phyloP scores from a whole-genome alignment of 2,329 filamentous ascomycete genomes.

The Rhytidhysteron rufulum region DNA sequence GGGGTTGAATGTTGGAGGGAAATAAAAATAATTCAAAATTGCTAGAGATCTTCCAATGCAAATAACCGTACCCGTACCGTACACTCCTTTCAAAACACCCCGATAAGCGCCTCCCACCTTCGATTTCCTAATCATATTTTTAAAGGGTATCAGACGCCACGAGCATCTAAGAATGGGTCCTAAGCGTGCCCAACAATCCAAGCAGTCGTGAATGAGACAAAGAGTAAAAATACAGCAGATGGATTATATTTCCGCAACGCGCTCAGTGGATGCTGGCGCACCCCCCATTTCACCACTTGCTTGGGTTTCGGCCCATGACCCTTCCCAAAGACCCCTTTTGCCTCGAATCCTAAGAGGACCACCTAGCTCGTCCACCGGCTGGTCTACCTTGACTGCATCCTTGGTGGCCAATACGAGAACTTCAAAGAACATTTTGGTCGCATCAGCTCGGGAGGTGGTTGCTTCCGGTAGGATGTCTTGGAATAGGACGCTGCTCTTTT shows the following conservation, averaged over 20 bases:
- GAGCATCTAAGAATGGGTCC: not conserved
- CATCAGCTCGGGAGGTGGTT: slow-evolving; percentile 78
- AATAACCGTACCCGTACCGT: too few species aligned
- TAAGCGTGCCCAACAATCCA: not conserved
- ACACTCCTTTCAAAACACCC: too few species aligned
- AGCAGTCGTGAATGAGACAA: not conserved
- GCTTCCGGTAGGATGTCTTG: slow-evolving; percentile 84
- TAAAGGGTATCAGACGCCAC: not conserved
- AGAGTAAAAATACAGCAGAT: not conserved
- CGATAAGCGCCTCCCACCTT: too few species aligned
- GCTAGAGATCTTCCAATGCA: too few species aligned
- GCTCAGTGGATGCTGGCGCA: not conserved
- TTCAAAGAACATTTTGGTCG: slow-evolving; percentile 99
- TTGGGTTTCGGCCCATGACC: slow-evolving; percentile 80
- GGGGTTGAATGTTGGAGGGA: too few species aligned
- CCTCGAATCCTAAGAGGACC: slow-evolving; percentile 78
- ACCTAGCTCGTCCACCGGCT: slow-evolving; percentile 68
- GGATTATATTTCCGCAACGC: not conserved
- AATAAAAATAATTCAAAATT: too few species aligned
- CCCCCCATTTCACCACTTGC: slow-evolving; percentile 44
- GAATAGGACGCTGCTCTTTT: slow-evolving; percentile 76
- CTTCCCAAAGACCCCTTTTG: slow-evolving; percentile 97
- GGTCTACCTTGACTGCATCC: slow-evolving; percentile 95
- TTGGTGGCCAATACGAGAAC: slow-evolving; percentile 93
- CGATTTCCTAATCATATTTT: too few species aligned